Evolutionary conservation across 768 basidiomycete species (phyloP).

Genomic region (Russula dissimulans): DNA sequence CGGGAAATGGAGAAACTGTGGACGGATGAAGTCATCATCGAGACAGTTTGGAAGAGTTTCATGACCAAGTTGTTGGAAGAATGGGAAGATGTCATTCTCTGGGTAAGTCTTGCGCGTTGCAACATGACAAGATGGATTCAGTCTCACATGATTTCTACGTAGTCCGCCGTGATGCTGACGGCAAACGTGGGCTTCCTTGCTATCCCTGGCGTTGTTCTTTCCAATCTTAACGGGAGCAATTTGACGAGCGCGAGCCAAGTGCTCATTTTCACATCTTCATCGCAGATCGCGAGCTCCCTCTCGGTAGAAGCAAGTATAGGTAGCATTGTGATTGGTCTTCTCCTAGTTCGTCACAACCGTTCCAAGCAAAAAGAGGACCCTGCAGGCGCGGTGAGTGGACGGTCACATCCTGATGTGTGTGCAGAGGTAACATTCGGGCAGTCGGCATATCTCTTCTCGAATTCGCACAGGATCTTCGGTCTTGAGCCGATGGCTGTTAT

Average conservation of each 20-base stretch:
- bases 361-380: constrained; percentile 28
- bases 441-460: constrained; percentile 22
- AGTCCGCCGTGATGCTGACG: constrained; percentile 29
- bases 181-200: constrained; percentile 31
- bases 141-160: not conserved
- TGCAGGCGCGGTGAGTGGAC: constrained; percentile 1
- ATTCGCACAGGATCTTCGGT: constrained; percentile 30
- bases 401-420: not conserved
- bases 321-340: constrained; percentile 37
- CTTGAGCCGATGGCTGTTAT: constrained; percentile 44
- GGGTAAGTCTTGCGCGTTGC: not conserved
- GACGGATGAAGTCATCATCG: constrained; percentile 6
- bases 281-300: constrained; percentile 42
- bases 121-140: not conserved
- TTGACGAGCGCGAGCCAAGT: not conserved
- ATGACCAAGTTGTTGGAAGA: constrained; percentile 2
- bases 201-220: constrained; percentile 24
- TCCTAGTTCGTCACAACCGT: constrained; percentile 37
- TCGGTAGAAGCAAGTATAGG: constrained; percentile 41
- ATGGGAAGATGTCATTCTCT: constrained; percentile 10
- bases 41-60: constrained; percentile 3
- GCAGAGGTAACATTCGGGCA: not conserved
- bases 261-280: constrained; percentile 27
- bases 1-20: constrained; percentile 5
- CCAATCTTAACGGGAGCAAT: not conserved